These are phyloP conservation scores for Colletotrichum lupini DNA, from an alignment of 2,329 filamentous ascomycete genomes.

Conservation along the genomic window DNA sequence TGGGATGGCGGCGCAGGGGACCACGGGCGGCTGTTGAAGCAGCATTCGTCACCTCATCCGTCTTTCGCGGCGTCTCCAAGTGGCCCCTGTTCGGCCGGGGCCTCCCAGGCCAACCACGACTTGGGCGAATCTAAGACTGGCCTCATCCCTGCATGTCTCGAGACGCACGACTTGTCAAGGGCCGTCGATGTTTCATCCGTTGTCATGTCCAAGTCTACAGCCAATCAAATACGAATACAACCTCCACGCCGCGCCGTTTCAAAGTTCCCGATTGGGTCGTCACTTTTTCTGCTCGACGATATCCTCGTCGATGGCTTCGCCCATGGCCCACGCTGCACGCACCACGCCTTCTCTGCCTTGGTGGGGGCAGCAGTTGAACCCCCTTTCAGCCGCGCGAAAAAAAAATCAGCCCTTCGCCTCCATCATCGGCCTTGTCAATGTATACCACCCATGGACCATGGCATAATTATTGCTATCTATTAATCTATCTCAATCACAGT, in stretches of 20 bases:
- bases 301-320: not conserved
- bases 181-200: constrained; percentile 31
- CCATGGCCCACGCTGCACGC: not conserved
- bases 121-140: not conserved
- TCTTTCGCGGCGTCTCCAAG: not conserved
- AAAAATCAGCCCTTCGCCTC: not conserved
- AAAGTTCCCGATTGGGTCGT: constrained; percentile 24
- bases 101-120: not conserved
- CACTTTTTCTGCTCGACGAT: not conserved
- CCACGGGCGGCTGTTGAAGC: constrained; percentile 3
- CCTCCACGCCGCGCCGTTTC: constrained; percentile 25
- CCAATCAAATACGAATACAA: constrained; percentile 10
- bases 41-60: constrained; percentile 16
- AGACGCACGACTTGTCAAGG: constrained; percentile 31
- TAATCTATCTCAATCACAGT: constrained; percentile 29
- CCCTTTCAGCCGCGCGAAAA: constrained; percentile 6
- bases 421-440: not conserved
- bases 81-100: not conserved
- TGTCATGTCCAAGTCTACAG: not conserved
- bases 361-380: not conserved
- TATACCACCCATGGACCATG: not conserved
- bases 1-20: constrained; percentile 14
- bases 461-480: constrained; percentile 22
- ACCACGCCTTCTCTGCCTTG: not conserved
- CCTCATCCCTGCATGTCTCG: constrained; percentile 14